Percentiles rank a stretch among this genome's conserved stretches.
Conservation (phyloP, 2,329 filamentous ascomycete species). For the Calycina herbarum region DNA sequence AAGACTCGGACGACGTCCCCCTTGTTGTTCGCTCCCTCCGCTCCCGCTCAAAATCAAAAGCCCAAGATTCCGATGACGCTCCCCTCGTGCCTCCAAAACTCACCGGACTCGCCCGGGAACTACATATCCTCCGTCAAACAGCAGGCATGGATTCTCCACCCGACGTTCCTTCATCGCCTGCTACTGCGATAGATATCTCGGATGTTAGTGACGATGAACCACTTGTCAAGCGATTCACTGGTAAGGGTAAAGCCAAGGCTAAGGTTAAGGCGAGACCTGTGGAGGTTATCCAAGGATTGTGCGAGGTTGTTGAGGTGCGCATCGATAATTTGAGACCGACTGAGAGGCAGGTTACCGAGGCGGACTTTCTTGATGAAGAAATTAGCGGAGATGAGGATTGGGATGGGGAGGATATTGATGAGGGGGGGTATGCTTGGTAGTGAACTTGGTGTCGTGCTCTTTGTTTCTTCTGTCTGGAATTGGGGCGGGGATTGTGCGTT, state of each 20-base stretch:
- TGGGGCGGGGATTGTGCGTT: neutral
- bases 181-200: conserved; percentile 9
- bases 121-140: conserved; percentile 30
- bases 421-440: conserved; percentile 31
- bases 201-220: conserved; percentile 20
- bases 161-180: conserved; percentile 19
- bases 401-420: conserved; percentile 39
- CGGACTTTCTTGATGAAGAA: conserved; percentile 65
- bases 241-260: conserved; percentile 5
- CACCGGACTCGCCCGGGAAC: conserved; percentile 26
- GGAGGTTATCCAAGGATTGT: conserved; percentile 64
- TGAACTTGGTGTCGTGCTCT: neutral
- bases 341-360: conserved; percentile 68
- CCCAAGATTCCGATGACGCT: neutral
- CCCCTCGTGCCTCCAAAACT: neutral
- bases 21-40: too few relatives aligned
- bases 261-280: conserved; percentile 40
- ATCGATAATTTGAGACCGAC: conserved; percentile 75
- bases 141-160: conserved; percentile 30
- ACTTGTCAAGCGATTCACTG: conserved; percentile 10
- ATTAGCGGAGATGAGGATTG: conserved; percentile 57
- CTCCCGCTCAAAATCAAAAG: conserved; percentile 4
- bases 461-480: neutral
- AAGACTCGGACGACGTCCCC: too few relatives aligned
- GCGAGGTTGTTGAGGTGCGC: conserved; percentile 66